Percentiles rank a stretch among this genome's conserved stretches.
phyloP scores from a whole-genome alignment of 148 eudicot genomes.

The Rhododendron ferrugineum region DNA sequence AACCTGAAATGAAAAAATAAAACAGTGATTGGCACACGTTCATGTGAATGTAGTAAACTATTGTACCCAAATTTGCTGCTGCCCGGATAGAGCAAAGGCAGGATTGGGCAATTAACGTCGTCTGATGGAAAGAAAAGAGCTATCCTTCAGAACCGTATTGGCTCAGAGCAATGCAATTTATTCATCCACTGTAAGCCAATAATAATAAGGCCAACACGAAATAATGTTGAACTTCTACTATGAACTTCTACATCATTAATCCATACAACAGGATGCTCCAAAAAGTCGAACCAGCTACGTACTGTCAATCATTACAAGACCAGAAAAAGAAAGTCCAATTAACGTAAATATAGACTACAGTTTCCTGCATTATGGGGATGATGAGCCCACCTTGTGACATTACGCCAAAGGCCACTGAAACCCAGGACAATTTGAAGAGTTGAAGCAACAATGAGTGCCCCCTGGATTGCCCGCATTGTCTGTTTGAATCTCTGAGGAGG shows the following conservation, averaged over 20 bases:
- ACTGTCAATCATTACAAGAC: background rate
- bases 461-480: constrained; percentile 85
- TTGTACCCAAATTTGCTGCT: background rate
- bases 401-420: constrained; percentile 99
- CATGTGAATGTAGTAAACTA: background rate
- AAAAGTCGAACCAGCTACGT: background rate
- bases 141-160: background rate
- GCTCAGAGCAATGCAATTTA: background rate
- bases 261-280: background rate
- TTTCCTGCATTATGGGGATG: background rate
- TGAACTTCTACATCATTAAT: background rate
- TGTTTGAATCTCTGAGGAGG: constrained; percentile 64
- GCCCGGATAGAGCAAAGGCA: background rate
- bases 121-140: background rate
- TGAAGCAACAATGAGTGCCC: constrained; percentile 94
- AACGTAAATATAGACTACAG: background rate
- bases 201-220: background rate
- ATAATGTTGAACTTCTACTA: background rate
- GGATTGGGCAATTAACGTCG: background rate
- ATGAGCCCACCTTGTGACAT: constrained; percentile 60
- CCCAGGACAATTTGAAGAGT: constrained; percentile 91
- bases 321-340: background rate
- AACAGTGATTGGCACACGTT: background rate
- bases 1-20: constrained; percentile 33
- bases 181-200: background rate